Evolutionary conservation across 768 basidiomycete genomes (phyloP).

Genomic region (Russula emetica): DNA sequence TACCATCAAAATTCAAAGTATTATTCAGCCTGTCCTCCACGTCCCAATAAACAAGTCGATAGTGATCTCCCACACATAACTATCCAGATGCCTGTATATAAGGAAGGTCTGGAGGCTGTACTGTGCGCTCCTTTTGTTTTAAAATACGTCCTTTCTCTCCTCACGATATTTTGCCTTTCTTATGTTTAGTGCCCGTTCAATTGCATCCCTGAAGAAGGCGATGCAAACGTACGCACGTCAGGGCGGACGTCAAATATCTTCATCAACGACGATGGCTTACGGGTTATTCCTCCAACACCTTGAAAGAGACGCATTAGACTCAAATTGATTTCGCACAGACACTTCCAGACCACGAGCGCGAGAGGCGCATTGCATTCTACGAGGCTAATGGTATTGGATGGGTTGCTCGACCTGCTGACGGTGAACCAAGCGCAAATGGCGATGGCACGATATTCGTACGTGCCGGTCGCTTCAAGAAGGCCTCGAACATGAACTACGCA

Average conservation of each 20-base stretch:
- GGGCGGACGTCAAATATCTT: conserved; percentile 59
- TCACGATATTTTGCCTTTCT: not conserved
- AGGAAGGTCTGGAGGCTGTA: conserved; percentile 49
- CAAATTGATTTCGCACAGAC: conserved; percentile 25
- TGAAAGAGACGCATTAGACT: not conserved
- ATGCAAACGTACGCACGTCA: conserved; percentile 63
- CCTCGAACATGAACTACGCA: conserved; percentile 49
- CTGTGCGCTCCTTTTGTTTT: conserved; percentile 37
- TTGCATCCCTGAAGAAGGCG: conserved; percentile 53
- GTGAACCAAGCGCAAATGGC: conserved; percentile 31
- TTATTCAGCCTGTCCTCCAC: conserved; percentile 46
- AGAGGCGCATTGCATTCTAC: conserved; percentile 49
- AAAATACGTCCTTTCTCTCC: not conserved
- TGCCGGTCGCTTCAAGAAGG: conserved; percentile 49
- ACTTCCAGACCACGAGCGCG: conserved; percentile 44
- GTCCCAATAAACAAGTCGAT: conserved; percentile 43
- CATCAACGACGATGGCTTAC: conserved; percentile 60
- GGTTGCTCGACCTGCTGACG: conserved; percentile 55
- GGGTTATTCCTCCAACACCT: conserved; percentile 31
- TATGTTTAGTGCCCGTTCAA: conserved; percentile 40
- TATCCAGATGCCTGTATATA: conserved; percentile 58
- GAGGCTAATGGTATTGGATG: conserved; percentile 55
- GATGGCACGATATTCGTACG: conserved; percentile 43
- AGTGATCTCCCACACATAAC: conserved; percentile 46
- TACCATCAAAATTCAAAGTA: conserved; percentile 50